Evolutionary conservation across 148 eudicot species (phyloP).

Genomic region (Nepenthes gracilis): DNA sequence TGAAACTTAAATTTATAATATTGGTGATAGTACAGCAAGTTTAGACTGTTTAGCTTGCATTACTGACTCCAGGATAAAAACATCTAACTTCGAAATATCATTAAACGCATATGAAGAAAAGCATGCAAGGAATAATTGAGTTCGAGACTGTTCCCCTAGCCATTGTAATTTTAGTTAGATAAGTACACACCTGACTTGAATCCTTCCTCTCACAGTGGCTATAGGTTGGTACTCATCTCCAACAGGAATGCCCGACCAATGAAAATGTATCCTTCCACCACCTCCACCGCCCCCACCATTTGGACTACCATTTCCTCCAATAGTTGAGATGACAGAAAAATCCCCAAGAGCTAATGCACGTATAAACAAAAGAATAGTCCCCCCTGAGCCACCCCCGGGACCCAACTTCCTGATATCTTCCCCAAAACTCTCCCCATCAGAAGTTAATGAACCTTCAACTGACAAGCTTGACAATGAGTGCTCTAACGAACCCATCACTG

Average conservation of each 20-base stretch:
- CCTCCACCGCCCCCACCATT: conserved; percentile 87
- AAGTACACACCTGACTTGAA: conserved; percentile 48
- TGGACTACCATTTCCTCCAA: conserved; percentile 82
- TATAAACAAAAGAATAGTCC: conserved; percentile 85
- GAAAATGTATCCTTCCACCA: conserved; percentile 93
- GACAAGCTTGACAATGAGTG: conserved; percentile 58
- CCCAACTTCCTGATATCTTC: conserved; percentile 33
- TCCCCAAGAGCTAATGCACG: conserved; percentile 45
- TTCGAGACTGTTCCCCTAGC: background rate
- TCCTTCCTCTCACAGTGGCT: conserved; percentile 51
- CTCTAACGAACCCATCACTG: conserved; percentile 96
- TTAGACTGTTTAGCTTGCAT: no score
- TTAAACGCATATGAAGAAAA: no score
- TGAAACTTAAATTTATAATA: no score
- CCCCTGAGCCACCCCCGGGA: conserved; percentile 98
- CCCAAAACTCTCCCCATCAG: conserved; percentile 79
- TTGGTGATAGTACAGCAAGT: no score
- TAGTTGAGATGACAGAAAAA: conserved; percentile 54
- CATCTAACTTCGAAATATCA: no score
- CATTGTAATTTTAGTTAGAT: conserved; percentile 4
- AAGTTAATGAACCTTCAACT: conserved; percentile 57
- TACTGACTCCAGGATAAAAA: no score
- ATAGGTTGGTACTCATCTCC: conserved; percentile 80
- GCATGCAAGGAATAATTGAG: no score
- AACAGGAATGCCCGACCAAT: conserved; percentile 75